These are phyloP conservation scores for Fusarium proliferatum DNA, from an alignment of 2,329 filamentous ascomycete genomes.

Conservation along the genomic window DNA sequence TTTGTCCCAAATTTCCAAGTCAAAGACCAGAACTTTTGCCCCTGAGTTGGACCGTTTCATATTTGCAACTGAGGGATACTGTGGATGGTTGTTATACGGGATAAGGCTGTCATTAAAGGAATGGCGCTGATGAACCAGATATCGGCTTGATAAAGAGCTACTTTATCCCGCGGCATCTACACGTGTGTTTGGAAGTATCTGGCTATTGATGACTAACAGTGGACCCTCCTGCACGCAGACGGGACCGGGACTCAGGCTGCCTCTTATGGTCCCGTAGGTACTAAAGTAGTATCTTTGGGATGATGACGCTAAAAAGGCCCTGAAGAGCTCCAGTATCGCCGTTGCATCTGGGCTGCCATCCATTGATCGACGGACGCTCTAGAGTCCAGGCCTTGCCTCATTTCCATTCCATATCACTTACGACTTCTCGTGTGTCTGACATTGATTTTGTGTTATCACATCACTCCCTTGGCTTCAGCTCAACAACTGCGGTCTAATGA, in stretches of 20 bases:
- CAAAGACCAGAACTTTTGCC: constrained; percentile 4
- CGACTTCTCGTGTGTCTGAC: not conserved
- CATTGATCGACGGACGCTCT: not conserved
- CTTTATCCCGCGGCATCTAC: not conserved
- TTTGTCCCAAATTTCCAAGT: constrained; percentile 5
- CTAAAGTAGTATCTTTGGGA: not conserved
- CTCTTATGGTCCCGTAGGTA: not conserved
- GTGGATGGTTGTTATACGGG: constrained; percentile 6
- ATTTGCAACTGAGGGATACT: constrained; percentile 8
- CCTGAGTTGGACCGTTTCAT: constrained; percentile 9
- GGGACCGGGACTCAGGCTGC: not conserved
- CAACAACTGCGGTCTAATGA: not conserved
- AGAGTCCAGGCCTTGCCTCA: not conserved
- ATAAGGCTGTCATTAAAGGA: not conserved
- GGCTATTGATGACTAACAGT: constrained; percentile 24
- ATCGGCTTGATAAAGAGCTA: constrained; percentile 15
- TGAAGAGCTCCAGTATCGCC: not conserved
- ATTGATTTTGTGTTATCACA: not conserved
- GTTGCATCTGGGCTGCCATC: not conserved
- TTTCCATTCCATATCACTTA: constrained; percentile 5
- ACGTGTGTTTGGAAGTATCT: constrained; percentile 4
- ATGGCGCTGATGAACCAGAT: not conserved
- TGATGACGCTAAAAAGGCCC: constrained; percentile 17
- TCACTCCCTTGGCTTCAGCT: not conserved
- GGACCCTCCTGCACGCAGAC: not conserved